Conservation (phyloP, 805 yeast species). For the Suhomyces prunicola region DNA sequence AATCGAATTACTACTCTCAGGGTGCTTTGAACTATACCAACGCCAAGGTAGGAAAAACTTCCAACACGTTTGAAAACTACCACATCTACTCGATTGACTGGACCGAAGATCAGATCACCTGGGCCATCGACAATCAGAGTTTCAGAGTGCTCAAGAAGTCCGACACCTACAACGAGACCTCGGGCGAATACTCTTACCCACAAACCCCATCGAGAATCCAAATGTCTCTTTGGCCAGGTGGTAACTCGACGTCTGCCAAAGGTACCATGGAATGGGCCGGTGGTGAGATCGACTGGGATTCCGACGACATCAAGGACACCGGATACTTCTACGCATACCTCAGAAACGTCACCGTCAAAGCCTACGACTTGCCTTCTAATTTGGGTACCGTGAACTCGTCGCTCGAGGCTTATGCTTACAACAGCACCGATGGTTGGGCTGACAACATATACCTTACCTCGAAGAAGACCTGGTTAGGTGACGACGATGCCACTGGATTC, state of each 20-base stretch:
- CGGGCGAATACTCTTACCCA: constrained; percentile 55
- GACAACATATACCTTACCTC: constrained; percentile 55
- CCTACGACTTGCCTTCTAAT: constrained; percentile 70
- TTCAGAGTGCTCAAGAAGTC: constrained; percentile 63
- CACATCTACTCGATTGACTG: constrained; percentile 81
- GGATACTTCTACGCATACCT: constrained; percentile 81
- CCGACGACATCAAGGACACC: constrained; percentile 63
- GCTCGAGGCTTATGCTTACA: constrained; percentile 48
- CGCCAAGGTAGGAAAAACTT: constrained; percentile 39
- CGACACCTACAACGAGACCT: constrained; percentile 63
- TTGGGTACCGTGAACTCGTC: constrained; percentile 50
- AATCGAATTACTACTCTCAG: constrained; percentile 77
- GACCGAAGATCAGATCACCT: constrained; percentile 65
- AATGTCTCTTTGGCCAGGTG: constrained; percentile 78
- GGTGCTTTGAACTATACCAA: constrained; percentile 70
- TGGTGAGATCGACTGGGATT: constrained; percentile 81
- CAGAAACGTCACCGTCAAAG: constrained; percentile 55
- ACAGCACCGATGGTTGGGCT: constrained; percentile 39
- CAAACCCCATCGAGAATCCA: constrained; percentile 76
- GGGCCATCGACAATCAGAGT: constrained; percentile 69
- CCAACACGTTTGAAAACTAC: constrained; percentile 61
- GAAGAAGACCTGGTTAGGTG: constrained; percentile 57
- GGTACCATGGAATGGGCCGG: constrained; percentile 87
- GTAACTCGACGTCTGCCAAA: constrained; percentile 46
- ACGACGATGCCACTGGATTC: constrained; percentile 63